A percentile compares a stretch with the other conserved stretches of the same genome.
These are phyloP conservation scores for Tolypocladium capitatum DNA, from an alignment of 2,329 filamentous ascomycete species.

Conservation along the genomic window DNA sequence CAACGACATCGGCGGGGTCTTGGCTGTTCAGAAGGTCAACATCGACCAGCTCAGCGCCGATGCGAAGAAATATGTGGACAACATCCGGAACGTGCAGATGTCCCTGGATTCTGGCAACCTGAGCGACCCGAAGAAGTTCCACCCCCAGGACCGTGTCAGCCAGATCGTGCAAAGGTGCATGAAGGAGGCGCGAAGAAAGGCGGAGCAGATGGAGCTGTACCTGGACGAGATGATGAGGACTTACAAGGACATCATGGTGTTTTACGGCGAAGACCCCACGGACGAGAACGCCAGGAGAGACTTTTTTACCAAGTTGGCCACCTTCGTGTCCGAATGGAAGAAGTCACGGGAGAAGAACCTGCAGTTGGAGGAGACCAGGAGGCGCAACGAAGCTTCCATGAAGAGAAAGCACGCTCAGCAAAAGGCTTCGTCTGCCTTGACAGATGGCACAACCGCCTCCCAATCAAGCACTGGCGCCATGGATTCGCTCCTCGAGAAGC, in stretches of 20 bases:
- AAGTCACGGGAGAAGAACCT: slow-evolving; percentile 91
- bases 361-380: slow-evolving; percentile 64
- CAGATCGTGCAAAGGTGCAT: slow-evolving; percentile 85
- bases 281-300: slow-evolving; percentile 90
- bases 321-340: slow-evolving; percentile 91
- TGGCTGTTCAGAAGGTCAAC: slow-evolving; percentile 77
- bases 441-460: slow-evolving; percentile 41
- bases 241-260: slow-evolving; percentile 90
- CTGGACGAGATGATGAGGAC: slow-evolving; percentile 83
- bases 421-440: slow-evolving; percentile 31
- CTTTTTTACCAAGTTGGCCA: slow-evolving; percentile 87
- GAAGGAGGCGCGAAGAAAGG: slow-evolving; percentile 93
- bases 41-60: slow-evolving; percentile 83
- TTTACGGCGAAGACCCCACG: slow-evolving; percentile 85
- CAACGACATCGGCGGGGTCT: slow-evolving; percentile 70
- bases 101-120: slow-evolving; percentile 88
- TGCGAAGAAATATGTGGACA: slow-evolving; percentile 85
- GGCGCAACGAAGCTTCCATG: slow-evolving; percentile 81
- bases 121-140: slow-evolving; percentile 94
- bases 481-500: slow-evolving; percentile 89
- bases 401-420: slow-evolving; percentile 73
- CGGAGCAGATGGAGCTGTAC: slow-evolving; percentile 88
- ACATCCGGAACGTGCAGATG: slow-evolving; percentile 84
- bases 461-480: slow-evolving; percentile 77
- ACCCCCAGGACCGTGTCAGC: slow-evolving; percentile 88